Evolutionary conservation across 768 basidiomycete species (phyloP).

Genomic region (Psilocybe cubensis): DNA sequence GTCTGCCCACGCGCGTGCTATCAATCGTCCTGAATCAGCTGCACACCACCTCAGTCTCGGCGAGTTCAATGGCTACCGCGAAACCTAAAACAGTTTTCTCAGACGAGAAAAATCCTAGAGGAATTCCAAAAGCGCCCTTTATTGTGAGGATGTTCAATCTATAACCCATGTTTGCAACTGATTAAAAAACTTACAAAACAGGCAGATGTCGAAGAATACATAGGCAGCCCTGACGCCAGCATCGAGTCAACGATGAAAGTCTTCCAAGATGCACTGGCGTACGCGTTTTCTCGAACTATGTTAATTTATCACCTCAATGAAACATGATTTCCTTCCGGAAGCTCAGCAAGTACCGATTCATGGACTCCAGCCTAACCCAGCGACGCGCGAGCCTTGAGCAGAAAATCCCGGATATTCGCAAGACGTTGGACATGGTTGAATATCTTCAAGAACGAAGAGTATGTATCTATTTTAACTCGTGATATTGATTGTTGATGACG

Average conservation of each 20-base stretch:
- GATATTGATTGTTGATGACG: neutral
- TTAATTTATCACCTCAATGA: conserved; percentile 17
- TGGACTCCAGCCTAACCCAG: conserved; percentile 87
- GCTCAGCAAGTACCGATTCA: conserved; percentile 96
- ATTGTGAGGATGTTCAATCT: conserved; percentile 56
- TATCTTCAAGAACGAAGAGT: conserved; percentile 76
- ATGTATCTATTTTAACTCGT: conserved; percentile 23
- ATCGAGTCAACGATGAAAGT: conserved; percentile 77
- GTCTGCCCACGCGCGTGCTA: neutral
- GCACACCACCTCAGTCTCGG: neutral
- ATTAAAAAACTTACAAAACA: conserved; percentile 30
- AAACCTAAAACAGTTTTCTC: conserved; percentile 34
- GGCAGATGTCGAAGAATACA: conserved; percentile 87
- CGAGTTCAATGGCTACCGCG: conserved; percentile 24
- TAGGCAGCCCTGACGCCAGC: conserved; percentile 78
- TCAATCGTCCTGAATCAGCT: neutral
- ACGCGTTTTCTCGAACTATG: conserved; percentile 37
- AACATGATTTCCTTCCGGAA: conserved; percentile 35
- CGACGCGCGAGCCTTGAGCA: conserved; percentile 81
- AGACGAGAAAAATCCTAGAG: conserved; percentile 78
- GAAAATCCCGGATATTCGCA: conserved; percentile 95
- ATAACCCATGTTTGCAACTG: neutral
- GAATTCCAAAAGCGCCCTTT: conserved; percentile 95
- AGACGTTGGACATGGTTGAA: conserved; percentile 90
- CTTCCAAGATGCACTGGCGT: conserved; percentile 96